Base-by-base conservation (phyloP, 306 rosid genomes). In the Vigna reflexopilosa region DNA sequence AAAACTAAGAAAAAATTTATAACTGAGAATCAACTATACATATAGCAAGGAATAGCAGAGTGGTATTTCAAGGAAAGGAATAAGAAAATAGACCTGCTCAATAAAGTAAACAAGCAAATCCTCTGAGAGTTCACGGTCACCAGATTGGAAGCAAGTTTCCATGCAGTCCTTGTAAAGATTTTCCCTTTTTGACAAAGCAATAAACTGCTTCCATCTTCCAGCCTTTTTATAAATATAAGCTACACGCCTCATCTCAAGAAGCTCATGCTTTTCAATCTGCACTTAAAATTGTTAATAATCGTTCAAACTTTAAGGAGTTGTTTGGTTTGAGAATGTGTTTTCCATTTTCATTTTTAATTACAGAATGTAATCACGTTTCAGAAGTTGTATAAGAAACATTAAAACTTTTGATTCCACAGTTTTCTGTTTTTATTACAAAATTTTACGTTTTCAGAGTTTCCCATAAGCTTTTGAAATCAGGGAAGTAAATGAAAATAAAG, bases 201-300 rank as follows among this genome's bases (percentile, higher is more conserved):
- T 91, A 72, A 97, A 94, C 83, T 89, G 98, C 93, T 91, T 94
- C 98, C 98, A 94, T 79, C 98, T 85, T 50, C 98, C 98, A 2
- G 96, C 98, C 81, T 91, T 94, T 82, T 94, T 94, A 85, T 94
- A 94, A 40, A 94, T 94, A 77, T 91, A 90, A 16, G 98, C 96
- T 62, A 91, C 97, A 49, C 98, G 97, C 84, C 98, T 90, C 97
- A 94, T 94, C 83, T 94, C 98, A 79, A 94, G 91, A 73, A 94
- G 90, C 83, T 94, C 98, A 6, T 94, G 97, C 82, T 94, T 94
- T 91, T 94, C 97, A 81, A 94, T 91, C 98, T 94, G 91, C 48
- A 45, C 75, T 62, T 28, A 34, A 72, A 22, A 42, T 16, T 19
- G 26, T 68, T 22, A 64, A 34, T 82, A 82, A 62, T 10, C 9